Conservation (phyloP, 805 yeast species). For the Saccharomycopsis sp. region DNA sequence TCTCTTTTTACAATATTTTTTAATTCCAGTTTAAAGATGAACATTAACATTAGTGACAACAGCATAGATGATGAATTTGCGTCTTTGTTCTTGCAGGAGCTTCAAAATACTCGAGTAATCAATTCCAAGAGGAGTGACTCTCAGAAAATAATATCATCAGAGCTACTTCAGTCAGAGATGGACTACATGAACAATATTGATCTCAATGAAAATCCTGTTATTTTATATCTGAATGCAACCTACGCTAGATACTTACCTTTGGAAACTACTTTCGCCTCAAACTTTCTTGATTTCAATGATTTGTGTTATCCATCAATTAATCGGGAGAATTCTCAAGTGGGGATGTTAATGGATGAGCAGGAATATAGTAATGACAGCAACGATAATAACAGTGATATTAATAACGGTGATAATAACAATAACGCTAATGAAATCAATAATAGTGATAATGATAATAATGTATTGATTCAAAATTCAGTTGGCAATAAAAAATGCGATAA, state of each 20-base stretch:
- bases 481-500: not conserved
- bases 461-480: not conserved
- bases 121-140: constrained; percentile 1
- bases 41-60: constrained; percentile 1
- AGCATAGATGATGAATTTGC: constrained; percentile 22
- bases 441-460: not conserved
- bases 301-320: not conserved
- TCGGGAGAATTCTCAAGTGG: not conserved
- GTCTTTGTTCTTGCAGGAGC: constrained; percentile 19
- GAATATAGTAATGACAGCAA: not conserved
- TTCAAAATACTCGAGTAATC: constrained; percentile 12
- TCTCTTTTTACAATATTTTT: too few species aligned
- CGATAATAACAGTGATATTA: not conserved
- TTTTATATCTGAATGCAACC: constrained; percentile 5
- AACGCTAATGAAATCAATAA: not conserved
- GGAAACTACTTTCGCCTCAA: constrained; percentile 10
- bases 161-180: constrained; percentile 3
- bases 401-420: not conserved
- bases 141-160: not conserved
- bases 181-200: constrained; percentile 10
- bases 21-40: not conserved
- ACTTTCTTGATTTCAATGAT: constrained; percentile 8
- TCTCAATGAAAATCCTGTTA: not conserved
- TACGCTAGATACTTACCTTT: constrained; percentile 16
- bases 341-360: constrained; percentile 1